Conservation (phyloP, 495 filamentous ascomycete species). For the Trichodelitschia bisporula region DNA sequence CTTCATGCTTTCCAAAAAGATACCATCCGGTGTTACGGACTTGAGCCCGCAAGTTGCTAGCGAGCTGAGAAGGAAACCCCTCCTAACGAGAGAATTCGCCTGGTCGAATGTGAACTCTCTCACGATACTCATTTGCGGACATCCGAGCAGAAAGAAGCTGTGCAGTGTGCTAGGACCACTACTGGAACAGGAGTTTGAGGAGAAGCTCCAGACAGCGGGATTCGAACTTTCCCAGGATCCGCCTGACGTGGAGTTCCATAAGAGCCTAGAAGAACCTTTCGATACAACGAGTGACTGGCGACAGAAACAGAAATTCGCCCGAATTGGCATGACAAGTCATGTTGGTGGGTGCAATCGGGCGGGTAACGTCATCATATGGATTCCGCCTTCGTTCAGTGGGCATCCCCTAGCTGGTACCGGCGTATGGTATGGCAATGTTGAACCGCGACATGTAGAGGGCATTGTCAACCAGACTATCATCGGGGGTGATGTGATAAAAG, state of each 20-base stretch:
- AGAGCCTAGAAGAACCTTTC: constrained; percentile 10
- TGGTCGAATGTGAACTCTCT: too few species aligned
- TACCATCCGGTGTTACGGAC: too few species aligned
- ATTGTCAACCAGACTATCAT: constrained; percentile 61
- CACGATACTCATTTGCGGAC: constrained; percentile 63
- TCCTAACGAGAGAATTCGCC: too few species aligned
- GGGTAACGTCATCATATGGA: constrained; percentile 78
- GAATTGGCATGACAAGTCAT: constrained; percentile 62
- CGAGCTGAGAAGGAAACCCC: too few species aligned
- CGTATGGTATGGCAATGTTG: constrained; percentile 83
- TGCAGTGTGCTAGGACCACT: constrained; percentile 63
- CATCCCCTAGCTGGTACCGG: constrained; percentile 53
- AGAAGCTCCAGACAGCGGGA: constrained; percentile 18
- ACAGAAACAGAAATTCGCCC: too few species aligned
- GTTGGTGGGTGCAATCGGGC: constrained; percentile 85
- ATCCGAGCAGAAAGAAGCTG: constrained; percentile 50
- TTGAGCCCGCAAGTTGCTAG: too few species aligned
- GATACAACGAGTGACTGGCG: too few species aligned
- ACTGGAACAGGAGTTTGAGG: constrained; percentile 41
- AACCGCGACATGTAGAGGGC: constrained; percentile 67
- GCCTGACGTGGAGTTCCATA: constrained; percentile 5
- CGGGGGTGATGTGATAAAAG: constrained; percentile 43
- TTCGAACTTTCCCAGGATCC: constrained; percentile 2
- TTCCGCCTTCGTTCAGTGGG: constrained; percentile 30
- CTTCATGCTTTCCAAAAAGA: constrained; percentile 28